Evolutionary conservation across 495 filamentous ascomycete species (phyloP), one percentile per base, ranked within the genome.

Genomic region (Aspergillus nidulans): DNA sequence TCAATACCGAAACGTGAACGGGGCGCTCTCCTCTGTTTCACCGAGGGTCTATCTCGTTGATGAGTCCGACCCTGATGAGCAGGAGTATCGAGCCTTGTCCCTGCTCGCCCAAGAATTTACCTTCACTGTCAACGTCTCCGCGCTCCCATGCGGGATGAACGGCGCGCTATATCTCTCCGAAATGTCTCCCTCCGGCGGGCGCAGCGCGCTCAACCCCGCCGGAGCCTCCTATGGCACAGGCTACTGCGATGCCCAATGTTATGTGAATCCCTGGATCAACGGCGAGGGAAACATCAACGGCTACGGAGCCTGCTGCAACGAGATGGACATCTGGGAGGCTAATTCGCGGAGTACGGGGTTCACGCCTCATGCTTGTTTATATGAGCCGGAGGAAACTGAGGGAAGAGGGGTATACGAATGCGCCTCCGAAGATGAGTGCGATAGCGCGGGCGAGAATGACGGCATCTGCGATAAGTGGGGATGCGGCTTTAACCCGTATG

Each of bases 231-330:
- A 86, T 67, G 85, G 85, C 13, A 83, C 83, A 25, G 85, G 85
- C 0, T 88, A 89, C 71, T 89, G 86, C 63, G 85, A 88, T 62
- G 78, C 83, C 6, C 85, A 88, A 60, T 88, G 86, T 66, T 77
- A 72, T 36, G 68, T 71, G 16, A 64, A 66, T 18, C 69, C 79
- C 12, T 87, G 80, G 63, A 77, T 85, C 52, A 83, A 85, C 58
- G 83, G 84, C 24, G 64, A 77, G 15, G 76, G 70, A 25, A 84
- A 84, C 64, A 66, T 78, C 49, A 69, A 77, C 30, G 63, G 56
- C 16, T 57, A 66, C 19, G 78, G 80, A 13, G 67, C 72, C 7
- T 84, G 81, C 71, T 84, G 82, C 66, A 81, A 79, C 51, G 80
- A 84, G 61, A 83, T 84, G 79, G 81, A 84, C 63, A 74, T 84